Base-by-base conservation (phyloP, 257 asterid species). In the Ilex asprella region DNA sequence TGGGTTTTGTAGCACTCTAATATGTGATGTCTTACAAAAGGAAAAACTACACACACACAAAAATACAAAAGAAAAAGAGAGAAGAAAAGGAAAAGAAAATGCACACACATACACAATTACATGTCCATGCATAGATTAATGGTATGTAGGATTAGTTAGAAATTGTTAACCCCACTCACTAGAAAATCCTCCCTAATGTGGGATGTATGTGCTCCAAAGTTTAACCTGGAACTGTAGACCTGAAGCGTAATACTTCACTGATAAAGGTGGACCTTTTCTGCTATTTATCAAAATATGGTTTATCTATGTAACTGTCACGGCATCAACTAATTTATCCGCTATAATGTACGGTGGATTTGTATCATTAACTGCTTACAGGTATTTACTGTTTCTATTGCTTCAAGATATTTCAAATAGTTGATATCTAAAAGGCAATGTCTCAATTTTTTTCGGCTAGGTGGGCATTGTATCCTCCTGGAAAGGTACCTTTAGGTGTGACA, bases 381-480 rank as follows among this genome's bases (percentile, higher is more conserved):
- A 2, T 46, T 14, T 14, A 7, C 52, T 11, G 14, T 14, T 3
- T 7, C 27, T 46, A 2, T 10, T 46, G n/a, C 52, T 4, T 46
- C n/a, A 10, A 14, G 10, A 41, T 41, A 41, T 41, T 41, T 41
- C 7, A 41, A 41, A 11, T 6, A 41, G 47, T 41, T 41, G 10
- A 41, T 11, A 41, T 41, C 47, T 41, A 7, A 41, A 50, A 6
- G 55, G 27, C 27, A 21, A 21, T 21, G 27, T 21, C 27, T 21
- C 27, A 21, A 21, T 21, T 21, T 21, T 59, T 66, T 70, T 72
- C 44, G 61, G 73, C 79, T 67, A 93, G 97, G 88, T 93, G 99
- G 99, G 97, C 99, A 16, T 67, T 93, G 80, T 93, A 93, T 90
- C 99, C 99, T 69, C 99, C 99, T 2, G 99, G 99, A 68, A 87